Evolutionary conservation across 2,329 filamentous ascomycete species (phyloP).

Genomic region (Cadophora gregata): DNA sequence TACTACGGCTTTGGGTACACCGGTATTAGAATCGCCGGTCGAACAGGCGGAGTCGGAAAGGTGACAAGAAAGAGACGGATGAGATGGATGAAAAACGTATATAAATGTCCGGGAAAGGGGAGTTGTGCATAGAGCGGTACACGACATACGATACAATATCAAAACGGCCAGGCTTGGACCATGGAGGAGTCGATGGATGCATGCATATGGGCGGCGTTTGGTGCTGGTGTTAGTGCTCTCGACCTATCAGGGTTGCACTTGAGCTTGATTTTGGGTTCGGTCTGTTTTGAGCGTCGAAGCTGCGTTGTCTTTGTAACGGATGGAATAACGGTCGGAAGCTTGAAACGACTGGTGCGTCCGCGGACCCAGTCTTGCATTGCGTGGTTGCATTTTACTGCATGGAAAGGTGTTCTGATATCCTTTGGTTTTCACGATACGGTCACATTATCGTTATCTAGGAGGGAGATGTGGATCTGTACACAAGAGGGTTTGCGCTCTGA

Average conservation of each 20-base stretch:
- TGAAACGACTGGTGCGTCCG: constrained; percentile 35
- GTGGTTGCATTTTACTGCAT: constrained; percentile 5
- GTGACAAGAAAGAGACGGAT: neutral
- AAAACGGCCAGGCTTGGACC: neutral
- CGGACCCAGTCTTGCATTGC: constrained; percentile 34
- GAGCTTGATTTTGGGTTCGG: neutral
- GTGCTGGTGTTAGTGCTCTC: constrained; percentile 3
- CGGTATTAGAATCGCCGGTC: neutral
- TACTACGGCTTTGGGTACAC: neutral
- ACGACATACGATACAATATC: neutral
- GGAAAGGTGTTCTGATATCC: neutral
- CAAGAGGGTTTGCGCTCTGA: neutral
- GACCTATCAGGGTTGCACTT: neutral
- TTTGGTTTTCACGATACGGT: neutral
- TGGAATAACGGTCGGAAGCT: constrained; percentile 2
- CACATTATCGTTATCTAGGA: neutral
- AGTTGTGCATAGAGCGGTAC: constrained; percentile 3
- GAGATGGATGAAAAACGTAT: constrained; percentile 10
- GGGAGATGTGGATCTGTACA: neutral
- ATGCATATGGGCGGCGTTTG: constrained; percentile 9
- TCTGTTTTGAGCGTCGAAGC: neutral
- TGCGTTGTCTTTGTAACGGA: neutral
- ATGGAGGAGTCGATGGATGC: neutral
- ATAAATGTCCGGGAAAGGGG: neutral
- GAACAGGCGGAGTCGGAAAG: neutral